These are phyloP conservation scores for Alternaria sp. DNA, from an alignment of 2,329 filamentous ascomycete species.

Conservation along the genomic window DNA sequence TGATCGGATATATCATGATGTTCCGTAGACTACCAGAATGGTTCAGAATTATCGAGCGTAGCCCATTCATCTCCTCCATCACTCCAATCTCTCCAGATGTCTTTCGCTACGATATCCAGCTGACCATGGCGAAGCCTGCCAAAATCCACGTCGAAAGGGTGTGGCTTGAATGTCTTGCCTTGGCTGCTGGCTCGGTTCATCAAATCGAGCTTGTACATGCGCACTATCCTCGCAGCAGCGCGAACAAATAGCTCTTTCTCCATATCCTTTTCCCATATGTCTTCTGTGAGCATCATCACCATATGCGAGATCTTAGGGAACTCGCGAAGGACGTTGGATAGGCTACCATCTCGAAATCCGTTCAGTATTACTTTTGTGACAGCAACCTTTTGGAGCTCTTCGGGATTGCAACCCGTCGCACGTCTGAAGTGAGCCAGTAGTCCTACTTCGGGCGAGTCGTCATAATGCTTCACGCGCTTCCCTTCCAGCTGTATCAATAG, in stretches of 20 bases:
- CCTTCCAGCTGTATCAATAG: conserved; percentile 22
- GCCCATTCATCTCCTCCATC: conserved; percentile 16
- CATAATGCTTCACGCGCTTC: conserved; percentile 19
- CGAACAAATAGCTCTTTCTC: conserved; percentile 22
- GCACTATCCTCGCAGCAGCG: conserved; percentile 25
- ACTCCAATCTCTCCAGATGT: conserved; percentile 19
- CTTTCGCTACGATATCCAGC: conserved; percentile 14
- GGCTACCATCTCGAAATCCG: conserved; percentile 22
- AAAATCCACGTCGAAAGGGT: conserved; percentile 19
- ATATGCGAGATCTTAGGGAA: conserved; percentile 26
- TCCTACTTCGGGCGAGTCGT: conserved; percentile 27
- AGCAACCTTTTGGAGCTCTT: conserved; percentile 15
- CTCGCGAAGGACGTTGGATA: conserved; percentile 25
- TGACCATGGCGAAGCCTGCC: conserved; percentile 5
- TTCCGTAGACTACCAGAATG: conserved; percentile 10
- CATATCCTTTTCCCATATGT: not conserved
- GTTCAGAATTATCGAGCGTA: conserved; percentile 10
- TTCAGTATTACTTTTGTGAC: conserved; percentile 22
- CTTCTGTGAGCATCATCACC: conserved; percentile 23
- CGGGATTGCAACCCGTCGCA: conserved; percentile 14
- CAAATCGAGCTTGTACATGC: conserved; percentile 24
- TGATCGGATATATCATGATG: conserved; percentile 34
- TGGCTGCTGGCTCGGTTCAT: not conserved
- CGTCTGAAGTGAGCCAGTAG: conserved; percentile 26
- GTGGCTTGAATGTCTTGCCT: not conserved